Conservation (phyloP, 2,329 filamentous ascomycete species). For the Microcera coccophila region DNA sequence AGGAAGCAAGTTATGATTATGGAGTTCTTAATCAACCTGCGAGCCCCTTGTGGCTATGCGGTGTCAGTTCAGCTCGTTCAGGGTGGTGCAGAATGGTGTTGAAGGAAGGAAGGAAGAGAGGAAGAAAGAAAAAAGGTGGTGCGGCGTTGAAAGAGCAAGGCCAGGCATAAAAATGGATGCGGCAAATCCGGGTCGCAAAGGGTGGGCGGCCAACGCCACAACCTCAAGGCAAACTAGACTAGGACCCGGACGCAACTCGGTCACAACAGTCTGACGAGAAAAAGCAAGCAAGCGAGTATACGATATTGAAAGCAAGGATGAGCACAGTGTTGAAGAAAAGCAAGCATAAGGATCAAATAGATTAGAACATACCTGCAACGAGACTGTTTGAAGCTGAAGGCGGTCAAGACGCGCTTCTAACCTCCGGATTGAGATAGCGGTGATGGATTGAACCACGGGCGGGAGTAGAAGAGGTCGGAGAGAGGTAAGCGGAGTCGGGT, state of each 20-base stretch:
- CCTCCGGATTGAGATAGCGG: conserved; percentile 12
- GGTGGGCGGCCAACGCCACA: conserved; percentile 27
- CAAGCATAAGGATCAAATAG: not conserved
- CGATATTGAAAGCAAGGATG: conserved; percentile 10
- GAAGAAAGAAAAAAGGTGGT: conserved; percentile 6
- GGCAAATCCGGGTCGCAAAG: conserved; percentile 22
- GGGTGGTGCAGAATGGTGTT: conserved; percentile 7
- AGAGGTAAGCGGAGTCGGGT: not conserved
- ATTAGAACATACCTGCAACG: conserved; percentile 22
- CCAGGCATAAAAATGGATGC: conserved; percentile 10
- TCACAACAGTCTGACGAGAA: conserved; percentile 11
- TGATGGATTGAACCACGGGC: not conserved
- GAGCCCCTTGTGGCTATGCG: conserved; percentile 18
- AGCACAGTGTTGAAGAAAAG: conserved; percentile 1
- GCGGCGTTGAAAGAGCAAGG: not conserved
- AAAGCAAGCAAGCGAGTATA: conserved; percentile 1
- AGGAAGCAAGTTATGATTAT: conserved; percentile 12
- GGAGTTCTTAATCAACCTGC: conserved; percentile 16
- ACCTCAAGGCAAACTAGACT: conserved; percentile 21
- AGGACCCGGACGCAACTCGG: conserved; percentile 14
- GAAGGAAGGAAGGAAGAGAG: conserved; percentile 6
- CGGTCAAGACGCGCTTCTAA: conserved; percentile 25
- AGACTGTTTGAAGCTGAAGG: conserved; percentile 15
- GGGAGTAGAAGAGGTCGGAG: conserved; percentile 7
- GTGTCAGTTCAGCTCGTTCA: conserved; percentile 15